Base-by-base conservation (phyloP, 2,329 filamentous ascomycete species). In the Phialocephala subalpina region DNA sequence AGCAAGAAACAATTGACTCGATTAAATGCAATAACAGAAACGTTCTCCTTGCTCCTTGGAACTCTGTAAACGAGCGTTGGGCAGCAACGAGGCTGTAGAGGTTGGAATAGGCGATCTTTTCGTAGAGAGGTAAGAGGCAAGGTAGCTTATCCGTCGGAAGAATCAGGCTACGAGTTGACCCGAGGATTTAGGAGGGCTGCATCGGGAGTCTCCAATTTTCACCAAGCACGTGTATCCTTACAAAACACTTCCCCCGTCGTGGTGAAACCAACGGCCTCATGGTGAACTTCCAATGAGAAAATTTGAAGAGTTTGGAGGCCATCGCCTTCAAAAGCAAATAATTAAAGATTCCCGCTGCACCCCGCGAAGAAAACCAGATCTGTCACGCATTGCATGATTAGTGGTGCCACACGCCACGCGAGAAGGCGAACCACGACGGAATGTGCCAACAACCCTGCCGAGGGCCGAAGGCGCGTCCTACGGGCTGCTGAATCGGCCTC, bases 31-130 rank as follows among this genome's bases (percentile, higher is more conserved):
- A 45, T 40, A 35, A 38, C 9, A 38, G 25, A 53, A 60, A 47
- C 58, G 22, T 5, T 12, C n/a, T n/a, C n/a, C n/a, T n/a, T n/a
- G n/a, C n/a, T n/a, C 27, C 14, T 25, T 60, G 25, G 27, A 45
- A 57, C 35, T 49, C 18, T 42, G 16, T 47, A 47, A 22, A 47
- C n/a, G 22, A 53, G 49, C 22, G 56, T 65, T 65, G 63, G 63
- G 63, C 58, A 65, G 58, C 63, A 65, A 65, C 58, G 49, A 65
- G 63, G 63, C 58, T 61, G 58, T 57, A 9, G 45, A 22, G 20
- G 3, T 25, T 22, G 45, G 45, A 49, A 49, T 49, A 20, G n/a
- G 9, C 55, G 20, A 27, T 20, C n/a, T 27, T 57, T 27, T 57
- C 36, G 22, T 42, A 61, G 53, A 22, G 45, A 36, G 35, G 25